Percentiles rank a stretch among this genome's conserved stretches.
phyloP scores from a whole-genome alignment of 306 rosid genomes.

The Malus fusca region DNA sequence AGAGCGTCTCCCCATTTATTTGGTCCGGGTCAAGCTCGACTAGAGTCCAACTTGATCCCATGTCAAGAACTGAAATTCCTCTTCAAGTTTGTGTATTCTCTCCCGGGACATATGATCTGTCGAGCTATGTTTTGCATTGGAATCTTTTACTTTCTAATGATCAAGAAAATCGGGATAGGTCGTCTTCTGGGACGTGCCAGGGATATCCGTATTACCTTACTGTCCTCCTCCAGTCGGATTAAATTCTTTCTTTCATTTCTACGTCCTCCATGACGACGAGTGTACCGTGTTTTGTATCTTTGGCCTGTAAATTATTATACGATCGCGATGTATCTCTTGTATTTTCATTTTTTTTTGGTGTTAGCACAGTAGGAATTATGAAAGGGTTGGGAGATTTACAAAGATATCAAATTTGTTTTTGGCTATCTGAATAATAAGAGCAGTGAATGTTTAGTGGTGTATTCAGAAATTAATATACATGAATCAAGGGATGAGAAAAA shows the following conservation, averaged over 20 bases:
- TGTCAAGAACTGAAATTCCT: constrained; percentile 59
- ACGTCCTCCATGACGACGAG: not conserved
- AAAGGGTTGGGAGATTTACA: constrained; percentile 23
- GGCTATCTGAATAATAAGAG: constrained; percentile 23
- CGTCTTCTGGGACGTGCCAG: constrained; percentile 56
- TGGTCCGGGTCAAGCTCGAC: constrained; percentile 93
- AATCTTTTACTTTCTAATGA: constrained; percentile 33
- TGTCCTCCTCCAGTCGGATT: constrained; percentile 72
- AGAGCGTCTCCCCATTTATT: constrained; percentile 55
- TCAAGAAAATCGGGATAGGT: constrained; percentile 14
- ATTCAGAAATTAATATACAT: not conserved
- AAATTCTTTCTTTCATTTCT: constrained; percentile 12
- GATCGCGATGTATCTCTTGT: constrained; percentile 17
- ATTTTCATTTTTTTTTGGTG: not conserved
- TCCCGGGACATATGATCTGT: constrained; percentile 76
- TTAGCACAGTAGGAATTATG: constrained; percentile 24
- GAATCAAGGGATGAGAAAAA: no score
- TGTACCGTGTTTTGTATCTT: constrained; percentile 15
- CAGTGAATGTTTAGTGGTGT: not conserved
- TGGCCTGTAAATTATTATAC: constrained; percentile 29
- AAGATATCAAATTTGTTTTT: constrained; percentile 25
- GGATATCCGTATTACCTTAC: constrained; percentile 78
- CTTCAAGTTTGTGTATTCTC: constrained; percentile 83
- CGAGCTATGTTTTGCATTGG: constrained; percentile 78
- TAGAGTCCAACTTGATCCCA: constrained; percentile 45